Base-by-base conservation (phyloP, 2,329 filamentous ascomycete genomes). In the Colletotrichum magnum region DNA sequence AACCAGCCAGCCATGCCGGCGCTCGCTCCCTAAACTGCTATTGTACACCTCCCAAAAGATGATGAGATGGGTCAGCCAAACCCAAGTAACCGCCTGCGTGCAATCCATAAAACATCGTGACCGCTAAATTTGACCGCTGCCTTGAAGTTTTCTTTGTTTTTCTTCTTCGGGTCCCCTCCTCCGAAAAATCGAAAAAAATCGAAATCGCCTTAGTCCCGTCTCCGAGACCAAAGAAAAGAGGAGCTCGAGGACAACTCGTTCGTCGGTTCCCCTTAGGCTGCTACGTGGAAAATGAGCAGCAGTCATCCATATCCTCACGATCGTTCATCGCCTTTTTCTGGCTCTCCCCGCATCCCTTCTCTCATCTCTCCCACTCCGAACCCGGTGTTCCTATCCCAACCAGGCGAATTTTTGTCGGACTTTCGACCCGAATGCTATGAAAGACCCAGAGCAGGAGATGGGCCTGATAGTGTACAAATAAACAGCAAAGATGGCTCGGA, bases 391-490 rank as follows among this genome's bases (percentile, higher is more conserved):
- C 63, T 64, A 67, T 67, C 43, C 67, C 67, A 69, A 51, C 57
- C 54, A 70, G 54, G 68, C 63, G 53, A 62, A 41, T 51, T 68
- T 69, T 69, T 58, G 52, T 68, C 64, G 58, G 53, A 57, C 32
- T 53, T 63, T 70, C 56, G 45, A 58, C 43, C 64, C 58, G 58
- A 68, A 70, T 70, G 68, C 64, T 70, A 70, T 70, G 64, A 51
- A 36, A 62, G 62, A 52, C 52, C 65, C 69, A 26, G 41, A 53
- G 54, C 39, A 36, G 32, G 32, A 28, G 32, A 43, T 43, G 68
- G 61, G 47, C 50, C 63, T 48, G 54, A 64, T 72, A 72, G 71
- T 72, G 71, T 72, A 72, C 71, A 72, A 67, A 71, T 68, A 64
- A 70, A 68, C 68, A 68, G 62, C 64, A 70, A 69, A 68, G 63